These are phyloP conservation scores for Diaporthe citriasiana DNA, from an alignment of 2,329 filamentous ascomycete species.

Conservation along the genomic window DNA sequence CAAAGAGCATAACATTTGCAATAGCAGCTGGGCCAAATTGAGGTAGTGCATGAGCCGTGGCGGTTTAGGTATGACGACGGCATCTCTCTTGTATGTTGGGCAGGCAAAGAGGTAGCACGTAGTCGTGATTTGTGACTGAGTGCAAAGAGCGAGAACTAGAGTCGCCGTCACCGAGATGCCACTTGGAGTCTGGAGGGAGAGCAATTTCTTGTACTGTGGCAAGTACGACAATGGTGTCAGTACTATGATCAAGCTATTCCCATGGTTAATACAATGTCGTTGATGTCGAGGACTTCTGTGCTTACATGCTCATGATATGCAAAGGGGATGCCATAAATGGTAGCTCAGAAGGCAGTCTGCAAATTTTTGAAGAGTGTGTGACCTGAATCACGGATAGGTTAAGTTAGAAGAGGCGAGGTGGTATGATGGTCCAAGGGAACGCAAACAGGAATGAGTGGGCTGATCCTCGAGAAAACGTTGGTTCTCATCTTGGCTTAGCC, in stretches of 20 bases:
- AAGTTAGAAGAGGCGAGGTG: not conserved
- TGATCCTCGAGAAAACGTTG: not conserved
- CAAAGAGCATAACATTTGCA: conserved; percentile 9
- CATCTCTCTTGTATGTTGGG: not conserved
- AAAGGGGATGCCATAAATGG: not conserved
- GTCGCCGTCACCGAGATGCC: conserved; percentile 13
- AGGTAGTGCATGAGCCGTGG: conserved; percentile 18
- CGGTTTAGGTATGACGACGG: not conserved
- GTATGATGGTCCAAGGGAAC: not conserved
- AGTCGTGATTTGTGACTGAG: conserved; percentile 2
- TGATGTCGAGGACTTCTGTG: not conserved
- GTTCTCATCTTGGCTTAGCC: not conserved
- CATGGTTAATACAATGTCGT: not conserved
- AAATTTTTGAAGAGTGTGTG: not conserved
- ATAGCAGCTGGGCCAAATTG: not conserved
- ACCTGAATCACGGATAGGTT: not conserved
- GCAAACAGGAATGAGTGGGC: not conserved
- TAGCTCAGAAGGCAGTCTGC: not conserved
- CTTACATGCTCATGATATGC: conserved; percentile 10
- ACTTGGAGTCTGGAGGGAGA: not conserved
- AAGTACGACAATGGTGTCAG: not conserved
- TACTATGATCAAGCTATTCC: conserved; percentile 2
- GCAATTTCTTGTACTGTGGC: not conserved
- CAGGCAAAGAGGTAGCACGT: conserved; percentile 15
- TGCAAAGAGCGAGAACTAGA: conserved; percentile 1